Conservation (phyloP, 805 yeast species). For the Nakazawaea ishiwadae region DNA sequence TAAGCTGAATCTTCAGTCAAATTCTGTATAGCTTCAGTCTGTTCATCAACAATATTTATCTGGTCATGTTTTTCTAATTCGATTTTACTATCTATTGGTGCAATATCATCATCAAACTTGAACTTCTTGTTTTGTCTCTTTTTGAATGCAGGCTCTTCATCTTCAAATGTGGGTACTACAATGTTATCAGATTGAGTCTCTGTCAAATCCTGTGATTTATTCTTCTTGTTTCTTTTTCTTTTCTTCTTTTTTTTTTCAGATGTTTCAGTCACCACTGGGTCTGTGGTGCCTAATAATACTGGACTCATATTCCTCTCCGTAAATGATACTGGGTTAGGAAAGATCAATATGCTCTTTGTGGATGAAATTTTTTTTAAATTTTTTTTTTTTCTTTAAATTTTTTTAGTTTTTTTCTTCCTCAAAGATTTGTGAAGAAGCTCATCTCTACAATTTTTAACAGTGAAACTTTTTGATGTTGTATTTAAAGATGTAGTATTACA, state of each 20-base stretch:
- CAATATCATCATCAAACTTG: constrained; percentile 18
- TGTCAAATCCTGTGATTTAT: not conserved
- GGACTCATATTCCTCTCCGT: not conserved
- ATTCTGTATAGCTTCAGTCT: not conserved
- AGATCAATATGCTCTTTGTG: no score
- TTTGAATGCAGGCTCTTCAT: not conserved
- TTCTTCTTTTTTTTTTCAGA: not conserved
- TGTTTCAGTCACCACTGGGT: not conserved
- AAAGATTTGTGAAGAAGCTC: not conserved
- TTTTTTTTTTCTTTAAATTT: not conserved
- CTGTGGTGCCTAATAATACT: not conserved
- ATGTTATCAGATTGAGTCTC: not conserved
- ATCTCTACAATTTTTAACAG: no score
- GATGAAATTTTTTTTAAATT: no score
- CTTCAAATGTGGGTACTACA: not conserved
- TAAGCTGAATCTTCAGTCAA: no score
- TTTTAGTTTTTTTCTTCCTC: not conserved
- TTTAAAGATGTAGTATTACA: no score
- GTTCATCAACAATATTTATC: not conserved
- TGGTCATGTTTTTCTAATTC: no score
- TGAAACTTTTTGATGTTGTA: no score
- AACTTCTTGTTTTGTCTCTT: constrained; percentile 21
- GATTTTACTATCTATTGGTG: no score
- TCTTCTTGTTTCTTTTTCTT: constrained; percentile 4
- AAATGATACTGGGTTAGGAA: no score